Evolutionary conservation across 2,329 filamentous ascomycete species (phyloP).

Genomic region (Colletotrichum endophyticum): DNA sequence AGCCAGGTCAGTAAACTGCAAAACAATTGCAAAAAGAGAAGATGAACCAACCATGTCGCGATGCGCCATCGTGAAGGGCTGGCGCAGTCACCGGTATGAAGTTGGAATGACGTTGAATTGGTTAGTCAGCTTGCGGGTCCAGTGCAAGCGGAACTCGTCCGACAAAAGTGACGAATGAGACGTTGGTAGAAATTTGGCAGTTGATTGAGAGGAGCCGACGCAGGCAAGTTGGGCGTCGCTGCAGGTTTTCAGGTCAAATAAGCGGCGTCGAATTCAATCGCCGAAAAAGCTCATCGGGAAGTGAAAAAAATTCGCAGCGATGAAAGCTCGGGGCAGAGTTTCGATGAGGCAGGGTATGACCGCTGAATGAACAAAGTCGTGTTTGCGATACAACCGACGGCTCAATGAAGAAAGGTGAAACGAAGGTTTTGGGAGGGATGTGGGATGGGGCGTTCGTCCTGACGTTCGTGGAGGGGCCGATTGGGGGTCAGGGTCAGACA

Average conservation of each 20-base stretch:
- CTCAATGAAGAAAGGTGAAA: conserved; percentile 9
- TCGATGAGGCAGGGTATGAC: not conserved
- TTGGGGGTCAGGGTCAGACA: not conserved
- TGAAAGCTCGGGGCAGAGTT: not conserved
- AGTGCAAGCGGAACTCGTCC: not conserved
- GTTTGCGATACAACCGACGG: not conserved
- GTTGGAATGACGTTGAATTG: not conserved
- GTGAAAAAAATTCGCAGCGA: not conserved
- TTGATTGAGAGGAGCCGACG: not conserved
- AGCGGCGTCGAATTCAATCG: not conserved
- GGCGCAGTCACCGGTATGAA: not conserved
- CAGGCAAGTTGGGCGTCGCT: not conserved
- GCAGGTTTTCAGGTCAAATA: not conserved
- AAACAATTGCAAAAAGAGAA: not conserved
- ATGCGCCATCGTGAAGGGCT: not conserved
- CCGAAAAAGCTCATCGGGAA: not conserved
- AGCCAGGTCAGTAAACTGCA: not conserved
- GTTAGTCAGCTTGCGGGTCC: not conserved
- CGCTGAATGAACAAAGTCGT: not conserved
- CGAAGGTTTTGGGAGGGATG: conserved; percentile 10
- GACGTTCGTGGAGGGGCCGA: not conserved
- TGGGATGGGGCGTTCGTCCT: conserved; percentile 14
- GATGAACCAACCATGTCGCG: not conserved
- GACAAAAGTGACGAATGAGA: not conserved
- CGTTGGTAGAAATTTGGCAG: not conserved